phyloP scores from a whole-genome alignment of 2,329 filamentous ascomycete genomes.

The Teratosphaeria nubilosa region DNA sequence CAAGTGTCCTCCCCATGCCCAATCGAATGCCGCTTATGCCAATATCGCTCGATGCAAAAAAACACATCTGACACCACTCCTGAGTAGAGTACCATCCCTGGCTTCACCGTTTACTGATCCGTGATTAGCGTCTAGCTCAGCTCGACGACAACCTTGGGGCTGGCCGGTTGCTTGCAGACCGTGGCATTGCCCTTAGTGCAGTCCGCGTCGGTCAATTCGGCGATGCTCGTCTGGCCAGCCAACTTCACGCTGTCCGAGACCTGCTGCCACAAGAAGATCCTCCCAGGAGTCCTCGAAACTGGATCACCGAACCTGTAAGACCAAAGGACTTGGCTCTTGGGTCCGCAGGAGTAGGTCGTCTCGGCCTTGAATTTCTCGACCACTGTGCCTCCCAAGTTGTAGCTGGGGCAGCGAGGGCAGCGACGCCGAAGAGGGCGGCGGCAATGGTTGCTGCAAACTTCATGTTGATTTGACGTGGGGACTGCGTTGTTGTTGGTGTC shows the following conservation, averaged over 20 bases:
- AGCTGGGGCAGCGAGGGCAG: neutral
- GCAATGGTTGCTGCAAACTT: neutral
- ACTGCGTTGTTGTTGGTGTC: neutral
- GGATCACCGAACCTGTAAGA: neutral
- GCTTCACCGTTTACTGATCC: too few species aligned
- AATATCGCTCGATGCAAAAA: too few species aligned
- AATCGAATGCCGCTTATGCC: too few species aligned
- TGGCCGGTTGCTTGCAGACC: too few species aligned
- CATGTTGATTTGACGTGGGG: neutral
- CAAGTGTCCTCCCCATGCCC: too few species aligned
- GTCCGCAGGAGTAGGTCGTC: neutral
- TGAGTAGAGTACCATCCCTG: too few species aligned
- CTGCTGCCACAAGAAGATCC: neutral
- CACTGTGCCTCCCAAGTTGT: neutral
- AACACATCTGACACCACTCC: too few species aligned
- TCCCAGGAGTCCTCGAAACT: neutral
- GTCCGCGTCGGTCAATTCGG: neutral
- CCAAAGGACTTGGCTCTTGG: neutral
- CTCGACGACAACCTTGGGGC: too few species aligned
- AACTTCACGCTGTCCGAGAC: neutral
- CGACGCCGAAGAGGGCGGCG: neutral
- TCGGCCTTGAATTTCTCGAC: neutral
- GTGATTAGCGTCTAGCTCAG: too few species aligned
- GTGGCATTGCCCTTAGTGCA: neutral
- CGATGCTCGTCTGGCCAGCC: neutral